These are phyloP conservation scores for Lactarius evosmus DNA, from an alignment of 768 basidiomycete genomes.

Conservation along the genomic window DNA sequence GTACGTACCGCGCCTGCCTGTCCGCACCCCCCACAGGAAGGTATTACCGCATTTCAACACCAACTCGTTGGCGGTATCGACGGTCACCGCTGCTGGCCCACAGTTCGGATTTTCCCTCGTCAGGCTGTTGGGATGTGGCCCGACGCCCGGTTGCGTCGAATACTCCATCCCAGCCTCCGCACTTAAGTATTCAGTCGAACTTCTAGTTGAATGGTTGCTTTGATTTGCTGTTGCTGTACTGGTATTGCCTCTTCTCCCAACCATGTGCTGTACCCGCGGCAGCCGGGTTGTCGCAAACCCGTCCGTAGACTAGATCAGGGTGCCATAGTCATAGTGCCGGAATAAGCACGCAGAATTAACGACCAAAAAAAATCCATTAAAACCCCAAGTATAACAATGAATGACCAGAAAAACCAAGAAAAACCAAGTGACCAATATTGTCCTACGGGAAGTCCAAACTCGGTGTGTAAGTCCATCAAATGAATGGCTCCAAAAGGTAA, in stretches of 20 bases:
- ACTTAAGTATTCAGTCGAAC: constrained; percentile 9
- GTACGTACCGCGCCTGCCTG: constrained; percentile 81
- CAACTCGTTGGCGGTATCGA: constrained; percentile 38
- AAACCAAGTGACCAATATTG: not conserved
- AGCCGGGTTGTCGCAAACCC: not conserved
- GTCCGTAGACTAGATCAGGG: not conserved
- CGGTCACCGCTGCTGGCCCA: no score
- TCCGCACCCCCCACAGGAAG: no score
- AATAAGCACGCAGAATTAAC: not conserved
- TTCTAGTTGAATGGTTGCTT: not conserved
- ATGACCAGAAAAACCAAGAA: not conserved
- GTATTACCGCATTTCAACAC: no score
- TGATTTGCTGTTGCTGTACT: not conserved
- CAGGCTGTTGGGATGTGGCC: constrained; percentile 12
- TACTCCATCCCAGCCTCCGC: constrained; percentile 45
- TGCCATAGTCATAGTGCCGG: not conserved
- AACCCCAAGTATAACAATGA: not conserved
- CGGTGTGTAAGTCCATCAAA: not conserved
- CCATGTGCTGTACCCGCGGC: not conserved
- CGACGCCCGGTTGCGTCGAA: constrained; percentile 32
- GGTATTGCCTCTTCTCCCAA: no score
- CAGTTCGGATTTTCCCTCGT: constrained; percentile 27
- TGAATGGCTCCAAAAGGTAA: not conserved
- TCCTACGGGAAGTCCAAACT: not conserved
- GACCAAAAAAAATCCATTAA: not conserved